Evolutionary conservation across 495 filamentous ascomycete genomes (phyloP).

Genomic region (Tuber aestivum): DNA sequence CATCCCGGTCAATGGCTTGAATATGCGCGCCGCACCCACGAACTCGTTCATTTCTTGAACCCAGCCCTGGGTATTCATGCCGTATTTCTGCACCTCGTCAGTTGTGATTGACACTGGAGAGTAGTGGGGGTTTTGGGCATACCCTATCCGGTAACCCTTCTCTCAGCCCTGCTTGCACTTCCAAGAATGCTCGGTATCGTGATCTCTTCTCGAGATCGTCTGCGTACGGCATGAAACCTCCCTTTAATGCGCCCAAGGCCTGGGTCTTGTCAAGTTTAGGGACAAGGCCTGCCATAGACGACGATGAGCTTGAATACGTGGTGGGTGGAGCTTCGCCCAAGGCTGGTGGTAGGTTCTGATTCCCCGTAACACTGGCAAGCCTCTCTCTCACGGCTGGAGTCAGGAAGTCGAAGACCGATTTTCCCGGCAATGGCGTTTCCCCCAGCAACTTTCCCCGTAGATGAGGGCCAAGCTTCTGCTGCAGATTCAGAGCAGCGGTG

Average conservation of each 20-base stretch:
- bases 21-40: slow-evolving; percentile 78
- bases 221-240: slow-evolving; percentile 78
- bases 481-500: slow-evolving; percentile 58
- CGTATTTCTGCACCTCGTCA: slow-evolving; percentile 35
- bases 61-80: slow-evolving; percentile 67
- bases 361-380: slow-evolving; percentile 69
- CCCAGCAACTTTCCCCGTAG: slow-evolving; percentile 75
- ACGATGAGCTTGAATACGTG: slow-evolving; percentile 15
- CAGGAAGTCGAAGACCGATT: slow-evolving; percentile 94
- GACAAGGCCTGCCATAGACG: slow-evolving; percentile 49
- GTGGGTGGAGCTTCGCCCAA: slow-evolving; percentile 55
- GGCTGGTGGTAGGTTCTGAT: slow-evolving; percentile 67
- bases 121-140: slow-evolving; percentile 10
- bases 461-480: slow-evolving; percentile 65
- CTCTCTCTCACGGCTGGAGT: slow-evolving; percentile 71
- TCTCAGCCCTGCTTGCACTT: slow-evolving; percentile 64
- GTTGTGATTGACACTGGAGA: background rate
- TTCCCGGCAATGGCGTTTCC: slow-evolving; percentile 75
- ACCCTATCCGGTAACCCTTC: slow-evolving; percentile 56
- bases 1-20: slow-evolving; percentile 80
- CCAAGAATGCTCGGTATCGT: slow-evolving; percentile 75
- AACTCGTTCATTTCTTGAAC: slow-evolving; percentile 79
- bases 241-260: slow-evolving; percentile 67
- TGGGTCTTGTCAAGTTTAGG: slow-evolving; percentile 68
- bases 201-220: slow-evolving; percentile 71